Evolutionary conservation across 345 rosid genomes (phyloP), one percentile per base, ranked within the genome.

Genomic region (Stellera chamaejasme): DNA sequence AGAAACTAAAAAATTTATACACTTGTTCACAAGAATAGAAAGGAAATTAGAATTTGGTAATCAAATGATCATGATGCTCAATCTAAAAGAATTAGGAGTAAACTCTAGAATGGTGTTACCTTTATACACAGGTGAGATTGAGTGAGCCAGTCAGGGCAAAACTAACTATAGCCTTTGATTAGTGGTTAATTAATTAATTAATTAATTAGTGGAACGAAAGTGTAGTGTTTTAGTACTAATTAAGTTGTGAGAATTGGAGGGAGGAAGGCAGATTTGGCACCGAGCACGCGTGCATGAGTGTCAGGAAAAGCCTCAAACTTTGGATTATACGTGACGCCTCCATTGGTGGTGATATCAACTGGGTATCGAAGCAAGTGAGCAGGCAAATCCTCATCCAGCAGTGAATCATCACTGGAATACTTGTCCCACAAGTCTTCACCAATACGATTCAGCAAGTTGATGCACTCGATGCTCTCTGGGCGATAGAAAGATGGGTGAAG

Each of bases 221-320:
- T 19, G 23, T 19, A 1, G 23, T 19, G 0, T 19, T 0, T 0
- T 19, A 19, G 23, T 19, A 19, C 39, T 5, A 32, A 5, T 32
- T 80, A 85, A 32, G 87, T 77, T 36, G 95, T 89, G 39, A 86
- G 80, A 4, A 80, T 72, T 4, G 97, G 70, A 47, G 89, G 89
- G 27, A 79, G 74, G 11, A n/a, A 45, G 1, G 66, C 67, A 46
- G 84, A 65, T 66, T 62, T 79, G 27, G 6, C 51, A 11, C 96
- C 97, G 46, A 83, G 43, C n/a, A 85, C 70, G 2, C 26, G 70
- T 64, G 93, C 97, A 3, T 67, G 62, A 45, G 97, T 87, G 77
- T 90, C 96, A 7, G 94, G 96, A 27, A 87, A 90, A 46, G 28
- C 12, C 19, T 51, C 60, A n/a, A 45, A 2, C 16, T 80, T 83